These are phyloP conservation scores for Cutaneotrichosporon dermatis DNA, from an alignment of 1,284 basidiomycete species.

Conservation along the genomic window DNA sequence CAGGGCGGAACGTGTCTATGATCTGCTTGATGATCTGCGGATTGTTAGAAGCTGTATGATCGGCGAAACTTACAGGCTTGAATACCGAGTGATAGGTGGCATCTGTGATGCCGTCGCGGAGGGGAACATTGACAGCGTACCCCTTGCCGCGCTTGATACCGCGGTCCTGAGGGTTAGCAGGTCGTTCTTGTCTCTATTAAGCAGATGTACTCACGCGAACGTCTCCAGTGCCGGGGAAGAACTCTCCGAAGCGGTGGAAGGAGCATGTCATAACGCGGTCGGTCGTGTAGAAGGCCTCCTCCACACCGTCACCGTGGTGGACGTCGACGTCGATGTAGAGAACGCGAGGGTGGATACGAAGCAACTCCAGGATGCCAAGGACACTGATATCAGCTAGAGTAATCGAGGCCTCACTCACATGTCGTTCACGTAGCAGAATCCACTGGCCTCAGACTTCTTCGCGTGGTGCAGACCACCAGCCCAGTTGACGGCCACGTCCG, in stretches of 20 bases:
- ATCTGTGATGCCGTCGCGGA: conserved; percentile 91
- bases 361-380: conserved; percentile 78
- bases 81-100: conserved; percentile 70
- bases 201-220: conserved; percentile 51
- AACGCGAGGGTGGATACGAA: conserved; percentile 72
- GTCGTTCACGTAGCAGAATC: conserved; percentile 97
- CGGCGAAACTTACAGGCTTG: conserved; percentile 65
- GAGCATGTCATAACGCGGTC: conserved; percentile 94
- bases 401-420: conserved; percentile 34
- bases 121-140: conserved; percentile 88
- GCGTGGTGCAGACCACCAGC: conserved; percentile 96
- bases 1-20: conserved; percentile 83
- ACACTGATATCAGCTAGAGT: conserved; percentile 57
- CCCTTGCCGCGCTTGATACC: conserved; percentile 82
- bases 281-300: conserved; percentile 97
- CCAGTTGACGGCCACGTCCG: conserved; percentile 97
- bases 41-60: not conserved
- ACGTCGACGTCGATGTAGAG: conserved; percentile 98
- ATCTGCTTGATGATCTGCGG: conserved; percentile 74
- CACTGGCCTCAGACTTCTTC: conserved; percentile 92
- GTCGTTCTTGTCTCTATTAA: not conserved
- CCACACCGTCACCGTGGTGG: conserved; percentile 97
- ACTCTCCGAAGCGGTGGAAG: conserved; percentile 96
- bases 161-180: conserved; percentile 56
- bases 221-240: conserved; percentile 91